Evolutionary conservation across 495 filamentous ascomycete genomes (phyloP).

Genomic region (Chaetomidium leptoderma): DNA sequence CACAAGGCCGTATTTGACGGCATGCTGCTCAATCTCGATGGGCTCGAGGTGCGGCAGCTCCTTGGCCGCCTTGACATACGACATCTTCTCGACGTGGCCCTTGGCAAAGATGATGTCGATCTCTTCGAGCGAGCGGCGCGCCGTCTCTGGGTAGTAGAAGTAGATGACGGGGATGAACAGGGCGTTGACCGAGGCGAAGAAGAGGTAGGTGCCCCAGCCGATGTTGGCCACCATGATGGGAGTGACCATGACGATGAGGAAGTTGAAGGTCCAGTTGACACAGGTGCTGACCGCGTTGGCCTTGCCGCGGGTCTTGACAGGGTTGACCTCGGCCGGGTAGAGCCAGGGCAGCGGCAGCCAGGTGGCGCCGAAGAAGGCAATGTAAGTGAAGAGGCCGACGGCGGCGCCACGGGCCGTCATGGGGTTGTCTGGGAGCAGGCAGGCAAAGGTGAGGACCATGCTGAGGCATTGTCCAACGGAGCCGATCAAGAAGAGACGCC

Average conservation of each 20-base stretch:
- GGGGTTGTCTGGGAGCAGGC: constrained; percentile 56
- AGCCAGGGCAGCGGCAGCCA: constrained; percentile 70
- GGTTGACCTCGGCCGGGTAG: constrained; percentile 65
- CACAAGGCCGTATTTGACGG: constrained; percentile 57
- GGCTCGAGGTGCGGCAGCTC: constrained; percentile 64
- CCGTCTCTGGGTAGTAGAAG: constrained; percentile 75
- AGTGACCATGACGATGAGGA: constrained; percentile 75
- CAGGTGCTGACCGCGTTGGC: constrained; percentile 73
- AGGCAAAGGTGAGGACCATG: constrained; percentile 74
- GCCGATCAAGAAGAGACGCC: constrained; percentile 67
- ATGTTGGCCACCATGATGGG: constrained; percentile 67
- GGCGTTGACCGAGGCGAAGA: constrained; percentile 70
- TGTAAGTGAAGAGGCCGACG: constrained; percentile 76
- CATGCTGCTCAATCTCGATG: constrained; percentile 60
- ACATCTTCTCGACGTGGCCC: constrained; percentile 68
- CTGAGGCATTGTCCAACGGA: constrained; percentile 63
- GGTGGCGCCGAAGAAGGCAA: constrained; percentile 69
- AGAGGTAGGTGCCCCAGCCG: constrained; percentile 72
- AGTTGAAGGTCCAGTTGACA: constrained; percentile 80
- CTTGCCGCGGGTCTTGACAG: constrained; percentile 67
- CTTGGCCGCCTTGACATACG: constrained; percentile 64
- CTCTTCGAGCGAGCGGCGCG: constrained; percentile 66
- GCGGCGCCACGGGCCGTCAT: constrained; percentile 62
- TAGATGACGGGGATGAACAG: constrained; percentile 69
- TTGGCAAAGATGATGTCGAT: constrained; percentile 79